Base-by-base conservation (phyloP, 345 rosid genomes). In the Kernera saxatilis region DNA sequence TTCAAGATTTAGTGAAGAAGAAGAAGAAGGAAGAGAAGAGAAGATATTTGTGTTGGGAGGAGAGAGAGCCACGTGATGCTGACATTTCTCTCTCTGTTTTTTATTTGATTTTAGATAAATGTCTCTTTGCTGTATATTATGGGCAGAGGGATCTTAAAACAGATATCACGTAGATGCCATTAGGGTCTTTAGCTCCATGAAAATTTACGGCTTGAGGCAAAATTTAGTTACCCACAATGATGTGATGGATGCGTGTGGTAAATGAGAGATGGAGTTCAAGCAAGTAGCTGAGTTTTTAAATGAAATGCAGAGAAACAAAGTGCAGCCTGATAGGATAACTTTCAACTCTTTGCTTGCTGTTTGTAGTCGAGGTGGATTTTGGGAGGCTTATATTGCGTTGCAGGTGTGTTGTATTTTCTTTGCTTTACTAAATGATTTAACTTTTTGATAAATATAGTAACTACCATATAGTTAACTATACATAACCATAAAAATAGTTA, bases 201-300 rank as follows among this genome's bases (percentile, higher is more conserved):
- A 82, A 71, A 48, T 15, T 14, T 78, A 73, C 45, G 85, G 89
- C 13, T 65, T 93, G 82, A 93, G 84, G 82, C 97, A 97, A 1
- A 93, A 93, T 81, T 80, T 87, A 72, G 98, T 93, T 19, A 88
- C 97, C 52, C 91, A 90, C 70, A 93, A 93, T 78, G 89, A 93
- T 12, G 96, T 93, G 75, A 89, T 93, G 45, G 98, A 91, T 45
- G 98, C 97, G 0, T 93, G 91, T 46, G 98, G 90, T 21, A 93
- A 89, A 78, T 94, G 96, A 5, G 97, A 97, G 25, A 82, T 89
- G 72, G 93, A 85, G 74, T 93, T 81, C 75, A 84, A 71, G 35
- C 75, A 71, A 55, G 94, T 80, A 27, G 81, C 81, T 50, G 82
- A 76, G 79, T 83, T 87, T 67, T 91, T 93, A 12, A 86, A 93